These are phyloP conservation scores for Camellia granthamiana DNA, from an alignment of 148 eudicot genomes.

Conservation along the genomic window DNA sequence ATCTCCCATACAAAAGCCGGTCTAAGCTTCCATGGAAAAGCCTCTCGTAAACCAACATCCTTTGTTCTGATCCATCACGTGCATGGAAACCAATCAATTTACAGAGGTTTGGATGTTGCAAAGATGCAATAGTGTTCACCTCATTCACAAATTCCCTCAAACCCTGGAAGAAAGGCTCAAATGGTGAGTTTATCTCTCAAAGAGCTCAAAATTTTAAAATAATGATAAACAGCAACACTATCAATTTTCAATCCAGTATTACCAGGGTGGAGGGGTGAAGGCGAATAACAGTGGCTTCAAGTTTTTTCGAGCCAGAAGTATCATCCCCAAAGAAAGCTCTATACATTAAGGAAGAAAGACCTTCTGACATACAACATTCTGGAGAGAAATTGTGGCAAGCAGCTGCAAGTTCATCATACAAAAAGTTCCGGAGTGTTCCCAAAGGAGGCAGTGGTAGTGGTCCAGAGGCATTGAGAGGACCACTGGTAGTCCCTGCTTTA, in stretches of 20 bases:
- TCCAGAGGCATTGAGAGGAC: constrained; percentile 68
- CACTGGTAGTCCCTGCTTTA: constrained; percentile 53
- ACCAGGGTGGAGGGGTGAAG: constrained; percentile 78
- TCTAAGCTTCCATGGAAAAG: constrained; percentile 93
- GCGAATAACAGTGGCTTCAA: constrained; percentile 79
- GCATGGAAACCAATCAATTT: constrained; percentile 93
- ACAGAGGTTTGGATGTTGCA: constrained; percentile 86
- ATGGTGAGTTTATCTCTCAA: not conserved
- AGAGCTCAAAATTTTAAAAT: not conserved
- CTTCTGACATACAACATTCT: constrained; percentile 75
- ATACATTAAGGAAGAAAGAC: constrained; percentile 68
- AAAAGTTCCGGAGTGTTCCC: constrained; percentile 55
- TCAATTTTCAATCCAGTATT: constrained; percentile 4
- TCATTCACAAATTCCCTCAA: constrained; percentile 77
- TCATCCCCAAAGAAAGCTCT: constrained; percentile 72
- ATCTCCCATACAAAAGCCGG: constrained; percentile 67
- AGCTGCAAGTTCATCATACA: constrained; percentile 66
- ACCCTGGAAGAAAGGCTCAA: constrained; percentile 37
- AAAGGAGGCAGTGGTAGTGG: constrained; percentile 71
- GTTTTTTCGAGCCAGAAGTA: constrained; percentile 40
- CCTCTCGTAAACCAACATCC: constrained; percentile 92
- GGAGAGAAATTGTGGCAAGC: constrained; percentile 89
- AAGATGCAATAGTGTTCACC: constrained; percentile 75
- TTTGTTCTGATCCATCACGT: constrained; percentile 69
- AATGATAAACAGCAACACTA: constrained; percentile 16